Percentiles rank a stretch among this genome's conserved stretches.
Conservation (phyloP, 2,329 filamentous ascomycete species). For the Stagonosporopsis chrysanthemi region DNA sequence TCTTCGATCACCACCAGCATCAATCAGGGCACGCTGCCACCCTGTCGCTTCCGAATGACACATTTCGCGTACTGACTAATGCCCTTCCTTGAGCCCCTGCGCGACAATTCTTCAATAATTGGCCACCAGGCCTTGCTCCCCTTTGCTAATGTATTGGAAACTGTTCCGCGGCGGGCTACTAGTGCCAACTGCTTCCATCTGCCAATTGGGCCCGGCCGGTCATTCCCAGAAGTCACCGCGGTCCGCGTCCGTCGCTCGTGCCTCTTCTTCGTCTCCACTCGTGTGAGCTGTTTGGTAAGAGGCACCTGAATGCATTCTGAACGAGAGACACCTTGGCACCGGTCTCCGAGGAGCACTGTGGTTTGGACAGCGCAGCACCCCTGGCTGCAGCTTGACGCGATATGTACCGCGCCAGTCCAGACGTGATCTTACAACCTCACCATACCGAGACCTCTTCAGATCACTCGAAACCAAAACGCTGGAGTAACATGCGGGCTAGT, state of each 20-base stretch:
- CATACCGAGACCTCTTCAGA: too few species aligned
- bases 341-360: neutral
- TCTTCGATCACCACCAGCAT: constrained; percentile 1
- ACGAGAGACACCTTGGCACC: neutral
- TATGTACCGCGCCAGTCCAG: neutral
- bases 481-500: too few species aligned
- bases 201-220: neutral
- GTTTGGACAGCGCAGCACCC: neutral
- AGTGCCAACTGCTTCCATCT: neutral
- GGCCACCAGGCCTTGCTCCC: neutral
- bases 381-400: too few species aligned
- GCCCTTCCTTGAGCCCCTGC: neutral
- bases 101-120: neutral
- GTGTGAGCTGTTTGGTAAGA: neutral
- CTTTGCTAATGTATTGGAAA: too few species aligned
- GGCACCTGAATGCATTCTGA: neutral
- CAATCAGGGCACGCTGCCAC: neutral
- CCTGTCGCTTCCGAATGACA: neutral
- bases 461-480: too few species aligned
- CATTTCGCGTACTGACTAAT: neutral
- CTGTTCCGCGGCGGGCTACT: neutral
- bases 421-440: neutral
- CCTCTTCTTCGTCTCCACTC: neutral
- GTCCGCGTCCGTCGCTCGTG: constrained; percentile 1
- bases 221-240: constrained; percentile 1